Evolutionary conservation across 805 yeast species (phyloP).

Genomic region (Saccharomycopsis capsularis): DNA sequence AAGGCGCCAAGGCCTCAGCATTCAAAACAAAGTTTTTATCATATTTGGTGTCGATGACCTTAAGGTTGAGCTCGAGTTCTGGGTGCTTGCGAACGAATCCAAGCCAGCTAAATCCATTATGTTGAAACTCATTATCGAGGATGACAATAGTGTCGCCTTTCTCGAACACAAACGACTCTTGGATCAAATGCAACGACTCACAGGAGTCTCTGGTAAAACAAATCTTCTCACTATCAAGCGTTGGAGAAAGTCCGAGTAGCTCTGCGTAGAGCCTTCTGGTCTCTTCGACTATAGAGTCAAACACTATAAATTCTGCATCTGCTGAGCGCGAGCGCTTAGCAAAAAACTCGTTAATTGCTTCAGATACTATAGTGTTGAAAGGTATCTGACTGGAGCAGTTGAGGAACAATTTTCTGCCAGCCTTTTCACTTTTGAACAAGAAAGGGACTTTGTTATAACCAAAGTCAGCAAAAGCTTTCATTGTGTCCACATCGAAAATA

Average conservation of each 20-base stretch:
- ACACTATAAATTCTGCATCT: slow-evolving; percentile 15
- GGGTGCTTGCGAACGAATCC: slow-evolving; percentile 15
- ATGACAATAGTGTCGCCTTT: slow-evolving; percentile 19
- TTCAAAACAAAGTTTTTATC: slow-evolving; percentile 17
- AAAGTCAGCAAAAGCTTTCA: slow-evolving; percentile 1
- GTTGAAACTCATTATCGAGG: slow-evolving; percentile 21
- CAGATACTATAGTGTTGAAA: slow-evolving; percentile 8
- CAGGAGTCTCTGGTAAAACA: slow-evolving; percentile 21
- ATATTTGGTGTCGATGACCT: slow-evolving; percentile 13
- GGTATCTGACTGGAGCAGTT: slow-evolving; percentile 19
- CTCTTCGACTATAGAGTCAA: slow-evolving; percentile 15
- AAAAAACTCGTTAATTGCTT: slow-evolving; percentile 14
- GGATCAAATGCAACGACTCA: slow-evolving; percentile 20
- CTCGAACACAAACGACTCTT: slow-evolving; percentile 10
- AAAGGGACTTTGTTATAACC: slow-evolving; percentile 8
- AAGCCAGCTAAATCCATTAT: slow-evolving; percentile 19
- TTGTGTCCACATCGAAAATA: neutral
- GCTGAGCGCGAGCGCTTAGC: slow-evolving; percentile 6
- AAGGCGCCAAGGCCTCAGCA: slow-evolving; percentile 10
- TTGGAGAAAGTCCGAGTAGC: slow-evolving; percentile 1
- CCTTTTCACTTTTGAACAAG: neutral
- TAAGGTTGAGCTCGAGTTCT: slow-evolving; percentile 10
- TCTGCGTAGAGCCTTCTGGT: slow-evolving; percentile 16
- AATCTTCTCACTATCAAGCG: neutral
- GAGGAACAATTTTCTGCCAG: slow-evolving; percentile 11